Conservation (phyloP, 768 basidiomycete genomes). For the Pleurotus platypus region DNA sequence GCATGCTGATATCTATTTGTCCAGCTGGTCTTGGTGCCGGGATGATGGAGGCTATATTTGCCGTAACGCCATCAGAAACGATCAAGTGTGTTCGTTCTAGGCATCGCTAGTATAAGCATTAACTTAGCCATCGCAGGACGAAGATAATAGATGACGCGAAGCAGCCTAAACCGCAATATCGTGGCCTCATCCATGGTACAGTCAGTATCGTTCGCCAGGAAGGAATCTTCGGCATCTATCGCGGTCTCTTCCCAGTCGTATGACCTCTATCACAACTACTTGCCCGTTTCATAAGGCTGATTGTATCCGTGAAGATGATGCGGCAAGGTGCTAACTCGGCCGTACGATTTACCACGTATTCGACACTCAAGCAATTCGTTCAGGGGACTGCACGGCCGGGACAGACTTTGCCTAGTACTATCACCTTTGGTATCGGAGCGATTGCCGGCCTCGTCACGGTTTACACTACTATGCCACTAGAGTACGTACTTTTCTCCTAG, state of each 20-base stretch:
- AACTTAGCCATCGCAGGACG: constrained; percentile 53
- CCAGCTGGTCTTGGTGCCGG: constrained; percentile 85
- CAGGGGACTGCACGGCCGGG: constrained; percentile 82
- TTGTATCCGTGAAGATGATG: constrained; percentile 64
- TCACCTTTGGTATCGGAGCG: constrained; percentile 94
- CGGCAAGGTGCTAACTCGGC: constrained; percentile 98
- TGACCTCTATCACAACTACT: constrained; percentile 11
- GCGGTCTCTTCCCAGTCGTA: constrained; percentile 93
- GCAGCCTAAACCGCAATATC: constrained; percentile 78
- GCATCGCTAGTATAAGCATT: neutral
- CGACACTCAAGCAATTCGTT: constrained; percentile 90
- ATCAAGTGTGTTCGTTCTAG: constrained; percentile 71
- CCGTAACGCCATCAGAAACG: constrained; percentile 96
- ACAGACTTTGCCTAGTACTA: constrained; percentile 76
- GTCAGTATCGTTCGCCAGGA: constrained; percentile 77
- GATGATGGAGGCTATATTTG: constrained; percentile 87
- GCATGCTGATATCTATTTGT: neutral
- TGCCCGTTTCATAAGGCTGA: neutral
- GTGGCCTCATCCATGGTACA: constrained; percentile 85
- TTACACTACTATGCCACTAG: constrained; percentile 83
- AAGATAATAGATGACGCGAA: constrained; percentile 96
- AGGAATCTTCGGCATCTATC: constrained; percentile 80
- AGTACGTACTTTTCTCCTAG: constrained; percentile 40
- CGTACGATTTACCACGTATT: constrained; percentile 92
- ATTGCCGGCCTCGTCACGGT: constrained; percentile 95